phyloP scores from a whole-genome alignment of 1,139 yeast genomes.

The Geotrichum siamense region DNA sequence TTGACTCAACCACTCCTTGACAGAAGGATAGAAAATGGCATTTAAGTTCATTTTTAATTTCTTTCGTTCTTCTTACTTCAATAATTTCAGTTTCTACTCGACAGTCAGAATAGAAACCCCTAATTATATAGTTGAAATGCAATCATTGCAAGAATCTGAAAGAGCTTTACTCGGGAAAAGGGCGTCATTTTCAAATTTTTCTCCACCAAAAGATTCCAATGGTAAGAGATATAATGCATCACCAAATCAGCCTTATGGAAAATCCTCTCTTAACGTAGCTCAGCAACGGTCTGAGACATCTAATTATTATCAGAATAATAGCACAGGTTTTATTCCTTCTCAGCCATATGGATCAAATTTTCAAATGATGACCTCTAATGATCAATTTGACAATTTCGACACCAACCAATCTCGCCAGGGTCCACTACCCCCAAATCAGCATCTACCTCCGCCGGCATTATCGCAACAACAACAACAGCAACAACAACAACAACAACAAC shows the following conservation, averaged over 20 bases:
- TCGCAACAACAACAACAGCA: constrained; percentile 4
- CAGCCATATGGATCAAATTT: too few species aligned
- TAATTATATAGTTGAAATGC: background rate
- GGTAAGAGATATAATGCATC: background rate
- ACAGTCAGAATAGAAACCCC: too few species aligned
- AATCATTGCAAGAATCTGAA: background rate
- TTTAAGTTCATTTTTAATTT: too few species aligned
- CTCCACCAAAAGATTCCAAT: constrained; percentile 2
- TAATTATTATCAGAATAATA: background rate
- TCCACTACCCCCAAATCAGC: background rate
- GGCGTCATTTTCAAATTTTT: constrained; percentile 16
- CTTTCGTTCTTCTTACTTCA: too few species aligned
- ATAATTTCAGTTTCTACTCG: too few species aligned
- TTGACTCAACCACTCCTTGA: too few species aligned
- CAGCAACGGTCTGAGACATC: constrained; percentile 7
- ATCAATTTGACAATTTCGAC: background rate
- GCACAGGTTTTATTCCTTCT: background rate
- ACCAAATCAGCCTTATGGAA: background rate
- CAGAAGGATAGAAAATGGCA: too few species aligned
- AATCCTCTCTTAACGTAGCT: background rate
- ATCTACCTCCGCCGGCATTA: too few species aligned
- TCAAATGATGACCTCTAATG: background rate
- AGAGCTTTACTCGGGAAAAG: constrained; percentile 13
- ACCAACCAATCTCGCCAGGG: background rate
- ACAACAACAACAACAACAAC: constrained; percentile 6